A percentile compares a stretch with the other conserved stretches of the same genome.
Evolutionary conservation across 495 filamentous ascomycete genomes (phyloP).

Genomic region (Lasiosphaeris hirsuta): DNA sequence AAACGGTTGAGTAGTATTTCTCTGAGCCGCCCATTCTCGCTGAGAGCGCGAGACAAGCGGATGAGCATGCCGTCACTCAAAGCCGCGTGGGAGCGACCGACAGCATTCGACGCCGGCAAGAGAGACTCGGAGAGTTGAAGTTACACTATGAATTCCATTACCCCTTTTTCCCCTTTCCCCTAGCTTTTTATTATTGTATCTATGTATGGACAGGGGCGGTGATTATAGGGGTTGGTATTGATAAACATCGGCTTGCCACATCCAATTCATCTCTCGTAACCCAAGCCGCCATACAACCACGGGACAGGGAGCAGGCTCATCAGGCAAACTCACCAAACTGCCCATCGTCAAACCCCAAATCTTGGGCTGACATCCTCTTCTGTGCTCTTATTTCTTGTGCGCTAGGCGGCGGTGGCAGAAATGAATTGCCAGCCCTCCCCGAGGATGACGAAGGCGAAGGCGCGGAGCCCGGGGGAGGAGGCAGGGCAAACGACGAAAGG

Average conservation of each 20-base stretch:
- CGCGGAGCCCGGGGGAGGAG: constrained; percentile 43
- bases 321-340: constrained; percentile 64
- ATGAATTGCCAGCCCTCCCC: constrained; percentile 13
- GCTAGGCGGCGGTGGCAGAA: constrained; percentile 59
- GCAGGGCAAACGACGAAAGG: constrained; percentile 49
- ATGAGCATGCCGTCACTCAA: constrained; percentile 32
- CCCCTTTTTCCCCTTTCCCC: not conserved
- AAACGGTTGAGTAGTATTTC: constrained; percentile 5
- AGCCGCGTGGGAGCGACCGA: constrained; percentile 14
- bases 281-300: not conserved
- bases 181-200: too few species aligned
- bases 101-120: not conserved
- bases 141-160: constrained; percentile 5
- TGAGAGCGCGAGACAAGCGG: constrained; percentile 20
- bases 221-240: not conserved
- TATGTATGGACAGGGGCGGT: too few species aligned
- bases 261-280: not conserved
- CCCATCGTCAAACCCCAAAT: constrained; percentile 63
- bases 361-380: constrained; percentile 49
- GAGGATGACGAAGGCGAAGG: constrained; percentile 16
- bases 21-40: constrained; percentile 1
- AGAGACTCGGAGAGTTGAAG: not conserved
- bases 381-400: constrained; percentile 50
- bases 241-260: not conserved
- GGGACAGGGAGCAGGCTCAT: not conserved